Conservation (phyloP, 495 filamentous ascomycete genomes). For the Aspergillus mulundensis region DNA sequence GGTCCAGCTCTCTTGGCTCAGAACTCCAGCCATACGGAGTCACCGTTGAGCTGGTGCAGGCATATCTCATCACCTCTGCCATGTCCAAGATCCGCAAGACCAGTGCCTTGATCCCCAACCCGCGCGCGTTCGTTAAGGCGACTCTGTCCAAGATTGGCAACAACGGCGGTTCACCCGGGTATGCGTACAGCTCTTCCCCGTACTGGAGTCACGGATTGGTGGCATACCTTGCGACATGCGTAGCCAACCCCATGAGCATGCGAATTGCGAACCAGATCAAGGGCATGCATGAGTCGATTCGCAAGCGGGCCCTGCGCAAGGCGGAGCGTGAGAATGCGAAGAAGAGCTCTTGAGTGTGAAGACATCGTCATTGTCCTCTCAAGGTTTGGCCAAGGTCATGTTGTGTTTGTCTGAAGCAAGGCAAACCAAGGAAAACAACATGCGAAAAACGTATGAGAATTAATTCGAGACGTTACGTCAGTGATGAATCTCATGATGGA, state of each 20-base stretch:
- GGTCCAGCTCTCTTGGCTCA: constrained; percentile 80
- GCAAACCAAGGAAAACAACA: background rate
- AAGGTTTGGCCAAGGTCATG: background rate
- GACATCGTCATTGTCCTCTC: background rate
- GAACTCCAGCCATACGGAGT: constrained; percentile 79
- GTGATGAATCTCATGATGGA: background rate
- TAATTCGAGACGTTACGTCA: background rate
- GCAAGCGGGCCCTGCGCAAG: constrained; percentile 85
- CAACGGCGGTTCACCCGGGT: constrained; percentile 66
- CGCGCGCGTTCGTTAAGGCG: constrained; percentile 74
- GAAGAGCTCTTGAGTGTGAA: constrained; percentile 36
- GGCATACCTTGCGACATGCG: constrained; percentile 75
- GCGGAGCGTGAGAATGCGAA: constrained; percentile 66
- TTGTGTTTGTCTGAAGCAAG: background rate
- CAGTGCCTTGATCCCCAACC: constrained; percentile 71
- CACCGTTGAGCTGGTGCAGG: constrained; percentile 79
- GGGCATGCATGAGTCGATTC: constrained; percentile 80
- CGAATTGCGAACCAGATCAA: constrained; percentile 64
- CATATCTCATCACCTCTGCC: constrained; percentile 87
- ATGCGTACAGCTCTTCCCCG: constrained; percentile 80
- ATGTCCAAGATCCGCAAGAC: constrained; percentile 92
- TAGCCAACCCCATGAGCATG: constrained; percentile 61
- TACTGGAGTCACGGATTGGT: constrained; percentile 88
- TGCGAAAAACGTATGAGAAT: background rate
- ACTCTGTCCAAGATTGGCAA: constrained; percentile 78